Evolutionary conservation across 176 grass and related monocot species (phyloP).

Genomic region (Hordeum vulgare): MorexV3_pseudomolecules_assembly NC_058519.1:137694657-137695156

Average conservation of each 20-base stretch:
- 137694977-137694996: constrained; percentile 35
- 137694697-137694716: constrained; percentile 54
- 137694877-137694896: constrained; percentile 28
- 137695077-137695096: constrained; percentile 34
- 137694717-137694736: constrained; percentile 62
- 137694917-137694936: constrained; percentile 31
- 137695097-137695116: constrained; percentile 49
- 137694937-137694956: background rate
- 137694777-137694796: constrained; percentile 47
- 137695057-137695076: constrained; percentile 50
- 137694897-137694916: constrained; percentile 33
- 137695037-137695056: constrained; percentile 68
- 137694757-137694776: constrained; percentile 23
- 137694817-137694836: constrained; percentile 38
- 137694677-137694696: constrained; percentile 67
- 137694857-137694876: constrained; percentile 53
- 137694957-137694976: constrained; percentile 50
- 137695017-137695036: constrained; percentile 46
- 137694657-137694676: constrained; percentile 35
- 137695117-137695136: constrained; percentile 60
- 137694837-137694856: constrained; percentile 60
- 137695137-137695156: constrained; percentile 56
- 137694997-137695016: constrained; percentile 50
- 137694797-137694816: constrained; percentile 48
- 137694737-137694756: constrained; percentile 50